Evolutionary conservation across 139 green algal genomes (phyloP).

Genomic region (Chlorella sorokiniana): DNA sequence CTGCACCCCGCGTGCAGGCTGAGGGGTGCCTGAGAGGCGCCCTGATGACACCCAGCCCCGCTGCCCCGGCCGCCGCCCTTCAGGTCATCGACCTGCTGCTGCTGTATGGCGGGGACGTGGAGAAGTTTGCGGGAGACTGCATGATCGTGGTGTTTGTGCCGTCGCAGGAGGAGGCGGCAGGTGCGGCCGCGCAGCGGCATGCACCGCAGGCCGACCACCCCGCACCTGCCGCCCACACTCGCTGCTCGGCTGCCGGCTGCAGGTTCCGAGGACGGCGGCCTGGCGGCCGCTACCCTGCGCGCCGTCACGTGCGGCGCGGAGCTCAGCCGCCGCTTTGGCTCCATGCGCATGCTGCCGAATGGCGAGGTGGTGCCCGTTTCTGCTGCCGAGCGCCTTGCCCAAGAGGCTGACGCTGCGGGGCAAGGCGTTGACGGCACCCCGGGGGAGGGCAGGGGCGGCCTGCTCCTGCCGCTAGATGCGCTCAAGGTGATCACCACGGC

Average conservation of each 20-base stretch:
- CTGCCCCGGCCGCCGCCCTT: not conserved
- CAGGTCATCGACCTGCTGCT: constrained; percentile 76
- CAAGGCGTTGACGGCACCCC: not conserved
- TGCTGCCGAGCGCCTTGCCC: not conserved
- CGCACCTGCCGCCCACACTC: not conserved
- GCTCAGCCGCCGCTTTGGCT: constrained; percentile 57
- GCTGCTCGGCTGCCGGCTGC: not conserved
- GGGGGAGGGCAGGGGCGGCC: not conserved
- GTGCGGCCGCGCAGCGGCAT: too few species aligned
- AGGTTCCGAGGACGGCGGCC: constrained; percentile 45
- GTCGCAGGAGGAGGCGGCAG: constrained; percentile 30
- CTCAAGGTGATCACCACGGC: not conserved
- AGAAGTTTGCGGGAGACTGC: constrained; percentile 86
- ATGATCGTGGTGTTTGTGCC: constrained; percentile 81
- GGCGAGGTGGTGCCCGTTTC: constrained; percentile 55
- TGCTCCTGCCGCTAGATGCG: not conserved
- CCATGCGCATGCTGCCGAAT: constrained; percentile 74
- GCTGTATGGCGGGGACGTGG: constrained; percentile 74
- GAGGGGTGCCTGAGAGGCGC: too few species aligned
- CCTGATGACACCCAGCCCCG: not conserved
- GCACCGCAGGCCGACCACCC: too few species aligned
- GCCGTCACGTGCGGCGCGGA: constrained; percentile 57
- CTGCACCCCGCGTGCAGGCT: too few species aligned
- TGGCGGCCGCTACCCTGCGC: constrained; percentile 55
- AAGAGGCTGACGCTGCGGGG: not conserved